Evolutionary conservation across 2,329 filamentous ascomycete species (phyloP).

Genomic region (Ilyonectria sp.): DNA sequence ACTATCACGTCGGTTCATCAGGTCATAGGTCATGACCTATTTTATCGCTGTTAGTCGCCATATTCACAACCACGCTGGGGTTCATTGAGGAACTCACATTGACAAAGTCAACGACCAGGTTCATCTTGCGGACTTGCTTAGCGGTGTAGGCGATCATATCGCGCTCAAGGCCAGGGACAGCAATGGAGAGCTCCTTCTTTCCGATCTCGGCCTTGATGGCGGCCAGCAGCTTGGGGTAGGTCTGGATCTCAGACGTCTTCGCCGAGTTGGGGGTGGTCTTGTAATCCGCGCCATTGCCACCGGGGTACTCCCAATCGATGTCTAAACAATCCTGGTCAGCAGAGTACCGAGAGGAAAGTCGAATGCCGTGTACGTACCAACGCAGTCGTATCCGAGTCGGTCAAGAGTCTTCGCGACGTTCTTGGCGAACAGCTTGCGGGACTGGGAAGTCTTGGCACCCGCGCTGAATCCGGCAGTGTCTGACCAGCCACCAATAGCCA

Average conservation of each 20-base stretch:
- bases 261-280: slow-evolving; percentile 71
- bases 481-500: slow-evolving; percentile 78
- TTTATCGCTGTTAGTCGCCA: neutral
- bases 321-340: slow-evolving; percentile 55
- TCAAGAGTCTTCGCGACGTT: slow-evolving; percentile 70
- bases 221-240: slow-evolving; percentile 73
- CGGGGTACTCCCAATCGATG: slow-evolving; percentile 77
- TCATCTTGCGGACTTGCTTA: slow-evolving; percentile 71
- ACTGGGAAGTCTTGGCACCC: slow-evolving; percentile 63
- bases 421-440: slow-evolving; percentile 67
- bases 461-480: slow-evolving; percentile 70
- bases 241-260: slow-evolving; percentile 72
- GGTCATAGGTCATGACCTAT: slow-evolving; percentile 78
- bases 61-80: fast-evolving
- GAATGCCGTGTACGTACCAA: slow-evolving; percentile 57
- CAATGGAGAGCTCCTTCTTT: slow-evolving; percentile 75
- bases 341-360: neutral
- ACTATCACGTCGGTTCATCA: slow-evolving; percentile 81
- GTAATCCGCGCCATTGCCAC: slow-evolving; percentile 80
- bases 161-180: slow-evolving; percentile 72
- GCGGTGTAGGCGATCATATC: slow-evolving; percentile 80
- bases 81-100: slow-evolving; percentile 57
- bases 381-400: slow-evolving; percentile 72
- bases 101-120: slow-evolving; percentile 74
- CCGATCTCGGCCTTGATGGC: slow-evolving; percentile 73